Percentiles rank a stretch among this genome's conserved stretches.
Conservation (phyloP, 1,284 basidiomycete species). For the Cerioporus squamosus region DNA sequence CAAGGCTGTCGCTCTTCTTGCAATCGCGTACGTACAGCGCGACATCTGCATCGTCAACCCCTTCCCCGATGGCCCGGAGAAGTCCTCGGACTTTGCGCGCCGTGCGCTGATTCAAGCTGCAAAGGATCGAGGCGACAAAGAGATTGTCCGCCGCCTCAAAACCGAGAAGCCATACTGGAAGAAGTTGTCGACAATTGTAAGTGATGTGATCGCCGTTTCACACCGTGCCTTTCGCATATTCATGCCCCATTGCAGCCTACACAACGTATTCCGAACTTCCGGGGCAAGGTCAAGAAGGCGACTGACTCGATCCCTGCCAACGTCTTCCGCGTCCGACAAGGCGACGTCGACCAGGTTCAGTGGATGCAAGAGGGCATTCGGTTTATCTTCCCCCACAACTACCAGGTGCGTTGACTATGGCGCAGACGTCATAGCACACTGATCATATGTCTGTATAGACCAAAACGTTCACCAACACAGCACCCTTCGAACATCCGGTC, state of each 20-base stretch:
- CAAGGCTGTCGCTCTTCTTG: neutral
- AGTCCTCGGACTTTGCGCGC: neutral
- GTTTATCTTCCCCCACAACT: neutral
- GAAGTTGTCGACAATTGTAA: neutral
- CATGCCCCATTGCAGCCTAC: neutral
- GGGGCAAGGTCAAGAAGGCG: neutral
- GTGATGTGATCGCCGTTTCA: neutral
- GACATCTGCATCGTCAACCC: neutral
- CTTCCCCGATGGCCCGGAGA: neutral
- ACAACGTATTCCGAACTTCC: neutral
- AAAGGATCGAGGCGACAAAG: neutral
- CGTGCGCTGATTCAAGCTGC: neutral
- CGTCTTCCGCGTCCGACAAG: neutral
- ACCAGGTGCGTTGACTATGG: slow-evolving; percentile 24
- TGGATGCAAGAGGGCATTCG: neutral
- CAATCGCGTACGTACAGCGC: neutral
- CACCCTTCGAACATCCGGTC: neutral
- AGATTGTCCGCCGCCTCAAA: neutral
- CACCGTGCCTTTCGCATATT: neutral
- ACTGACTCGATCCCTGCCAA: neutral
- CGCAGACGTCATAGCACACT: no score
- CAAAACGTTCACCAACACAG: neutral
- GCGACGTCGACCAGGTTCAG: neutral
- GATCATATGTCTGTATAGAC: no score
- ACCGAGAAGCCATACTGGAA: neutral